phyloP scores from a whole-genome alignment of 768 basidiomycete species.

The Tephrocybe sp. region DNA sequence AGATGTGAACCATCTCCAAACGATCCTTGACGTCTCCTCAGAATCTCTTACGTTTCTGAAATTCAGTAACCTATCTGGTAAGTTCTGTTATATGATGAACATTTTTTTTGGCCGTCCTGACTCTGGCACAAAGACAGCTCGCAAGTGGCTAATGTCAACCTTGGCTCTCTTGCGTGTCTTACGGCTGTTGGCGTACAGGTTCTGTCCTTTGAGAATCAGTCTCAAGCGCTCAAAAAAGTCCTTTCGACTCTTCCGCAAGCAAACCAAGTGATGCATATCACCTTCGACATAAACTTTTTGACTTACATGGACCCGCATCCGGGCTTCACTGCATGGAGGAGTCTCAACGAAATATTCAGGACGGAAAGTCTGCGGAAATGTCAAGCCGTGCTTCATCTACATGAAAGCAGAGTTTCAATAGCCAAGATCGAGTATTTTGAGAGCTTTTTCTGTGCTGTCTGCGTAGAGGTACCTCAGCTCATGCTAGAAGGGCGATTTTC shows the following conservation, averaged over 20 bases:
- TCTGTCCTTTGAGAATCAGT: neutral
- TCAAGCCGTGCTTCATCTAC: neutral
- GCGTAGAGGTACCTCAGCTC: neutral
- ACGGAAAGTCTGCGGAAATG: neutral
- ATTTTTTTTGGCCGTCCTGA: too few relatives aligned
- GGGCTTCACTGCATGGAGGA: neutral
- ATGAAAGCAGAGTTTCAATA: neutral
- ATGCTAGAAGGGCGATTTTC: neutral
- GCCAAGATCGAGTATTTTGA: neutral
- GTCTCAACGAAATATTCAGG: neutral
- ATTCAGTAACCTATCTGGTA: too few relatives aligned
- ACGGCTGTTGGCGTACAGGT: too few relatives aligned
- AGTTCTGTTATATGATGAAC: too few relatives aligned
- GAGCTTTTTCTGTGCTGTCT: neutral
- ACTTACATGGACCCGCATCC: neutral
- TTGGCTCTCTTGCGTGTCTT: too few relatives aligned
- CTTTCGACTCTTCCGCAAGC: neutral
- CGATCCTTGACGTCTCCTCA: neutral
- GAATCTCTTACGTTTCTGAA: neutral
- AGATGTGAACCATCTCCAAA: neutral
- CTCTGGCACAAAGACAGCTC: too few relatives aligned
- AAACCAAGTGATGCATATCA: neutral
- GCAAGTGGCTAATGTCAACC: too few relatives aligned
- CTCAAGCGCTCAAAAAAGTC: neutral
- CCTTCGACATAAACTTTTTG: neutral